Evolutionary conservation across 305 asterid species (phyloP), one percentile per base, ranked within the genome.

Genomic region (Withania somnifera): DNA sequence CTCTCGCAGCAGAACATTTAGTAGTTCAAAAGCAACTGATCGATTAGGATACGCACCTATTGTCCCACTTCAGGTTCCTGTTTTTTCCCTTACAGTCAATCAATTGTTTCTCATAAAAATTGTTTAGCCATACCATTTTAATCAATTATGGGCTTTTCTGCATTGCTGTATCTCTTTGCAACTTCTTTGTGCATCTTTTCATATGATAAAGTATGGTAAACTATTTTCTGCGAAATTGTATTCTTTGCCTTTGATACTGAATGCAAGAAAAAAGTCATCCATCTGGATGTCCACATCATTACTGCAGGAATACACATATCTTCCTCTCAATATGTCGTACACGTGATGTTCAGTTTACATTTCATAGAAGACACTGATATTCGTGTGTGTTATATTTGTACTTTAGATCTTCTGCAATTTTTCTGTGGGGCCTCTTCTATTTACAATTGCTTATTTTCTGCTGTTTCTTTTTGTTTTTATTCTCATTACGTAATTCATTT

Each of bases 21-120:
- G 88, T 84, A 87, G 90, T 89, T 91, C 97, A 47, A 96, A 90
- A 92, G 99, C 99, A 86, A 91, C 89, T 86, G 97, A 92, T 42
- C 91, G 77, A 75, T 88, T 96, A 81, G 98, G 99, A 88, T 96
- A 96, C 87, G 81, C 90, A 60, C 98, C 98, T 52, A 88, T 93
- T 82, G 93, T 96, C 73, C 86, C 99, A 28, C 93, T 96, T 78
- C 94, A 96, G 98, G 98, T 96, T 81, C 34, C 42, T 82, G 34
- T 50, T 73, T 10, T 84, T 28, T 57, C 60, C 79, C 71, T 54
- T 54, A 30, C 28, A 10, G 54, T 77, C 60, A 52, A 78, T 86
- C 84, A 77, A 81, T 79, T 82, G 54, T 20, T 51, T 83, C 61
- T 50, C 26, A 75, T 75, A 75, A 50, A 68, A 50, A 15, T 28